Conservation (phyloP, 2,329 filamentous ascomycete species). For the Arthrobotrys sinensis region DNA sequence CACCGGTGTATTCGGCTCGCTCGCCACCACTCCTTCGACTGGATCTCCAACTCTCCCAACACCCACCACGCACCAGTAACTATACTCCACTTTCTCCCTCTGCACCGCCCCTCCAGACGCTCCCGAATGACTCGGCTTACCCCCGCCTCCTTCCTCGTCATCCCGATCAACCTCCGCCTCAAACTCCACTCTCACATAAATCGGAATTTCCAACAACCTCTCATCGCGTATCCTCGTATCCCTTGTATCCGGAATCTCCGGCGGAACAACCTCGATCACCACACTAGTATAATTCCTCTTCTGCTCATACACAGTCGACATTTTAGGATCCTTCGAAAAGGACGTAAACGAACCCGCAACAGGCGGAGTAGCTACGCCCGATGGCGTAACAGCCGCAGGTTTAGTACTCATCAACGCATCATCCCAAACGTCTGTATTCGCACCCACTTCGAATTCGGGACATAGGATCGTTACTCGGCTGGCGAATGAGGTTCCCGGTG, state of each 20-base stretch:
- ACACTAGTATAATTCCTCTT: constrained; percentile 96
- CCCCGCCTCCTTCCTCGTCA: constrained; percentile 73
- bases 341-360: constrained; percentile 68
- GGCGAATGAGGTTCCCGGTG: constrained; percentile 79
- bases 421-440: constrained; percentile 94
- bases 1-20: constrained; percentile 59
- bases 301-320: constrained; percentile 87
- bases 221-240: constrained; percentile 64
- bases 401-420: constrained; percentile 79
- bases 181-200: constrained; percentile 94
- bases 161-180: constrained; percentile 78
- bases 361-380: constrained; percentile 64
- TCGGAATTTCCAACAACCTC: constrained; percentile 86
- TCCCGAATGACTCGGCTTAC: constrained; percentile 64
- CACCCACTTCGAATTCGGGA: constrained; percentile 92
- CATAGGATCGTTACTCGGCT: constrained; percentile 92
- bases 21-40: constrained; percentile 53
- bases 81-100: constrained; percentile 86
- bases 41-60: constrained; percentile 81
- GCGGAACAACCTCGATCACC: constrained; percentile 87
- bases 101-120: constrained; percentile 65
- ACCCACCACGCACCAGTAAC: constrained; percentile 95
- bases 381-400: constrained; percentile 62
- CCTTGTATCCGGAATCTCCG: constrained; percentile 69
- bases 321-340: constrained; percentile 71